phyloP scores from a whole-genome alignment of 2,329 filamentous ascomycete genomes.

The Alternaria alternata region DNA sequence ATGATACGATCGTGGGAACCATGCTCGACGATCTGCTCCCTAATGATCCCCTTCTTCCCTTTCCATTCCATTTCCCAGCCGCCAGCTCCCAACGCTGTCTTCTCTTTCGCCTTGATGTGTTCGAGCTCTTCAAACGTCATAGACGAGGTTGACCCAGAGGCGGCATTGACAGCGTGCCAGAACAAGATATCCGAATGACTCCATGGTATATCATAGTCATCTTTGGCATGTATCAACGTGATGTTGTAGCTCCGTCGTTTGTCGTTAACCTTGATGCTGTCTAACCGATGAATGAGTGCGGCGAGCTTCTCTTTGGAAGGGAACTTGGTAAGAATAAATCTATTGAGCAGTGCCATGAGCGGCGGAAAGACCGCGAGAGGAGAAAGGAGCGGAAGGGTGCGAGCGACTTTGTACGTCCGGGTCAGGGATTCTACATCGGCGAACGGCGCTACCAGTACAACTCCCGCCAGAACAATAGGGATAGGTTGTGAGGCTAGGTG shows the following conservation, averaged over 20 bases:
- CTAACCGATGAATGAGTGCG: slow-evolving; percentile 51
- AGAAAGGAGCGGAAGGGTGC: slow-evolving; percentile 62
- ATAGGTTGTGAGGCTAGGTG: slow-evolving; percentile 54
- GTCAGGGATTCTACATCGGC: slow-evolving; percentile 63
- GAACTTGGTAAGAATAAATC: slow-evolving; percentile 62
- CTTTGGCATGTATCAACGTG: slow-evolving; percentile 61
- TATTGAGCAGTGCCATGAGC: slow-evolving; percentile 53
- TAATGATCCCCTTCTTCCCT: slow-evolving; percentile 59
- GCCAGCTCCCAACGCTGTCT: slow-evolving; percentile 54
- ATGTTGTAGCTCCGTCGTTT: slow-evolving; percentile 56
- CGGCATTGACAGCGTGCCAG: slow-evolving; percentile 65
- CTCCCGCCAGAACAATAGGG: slow-evolving; percentile 62
- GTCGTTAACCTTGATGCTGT: slow-evolving; percentile 29
- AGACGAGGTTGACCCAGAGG: slow-evolving; percentile 31
- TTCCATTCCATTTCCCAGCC: slow-evolving; percentile 61
- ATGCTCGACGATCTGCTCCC: slow-evolving; percentile 64
- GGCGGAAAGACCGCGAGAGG: slow-evolving; percentile 60
- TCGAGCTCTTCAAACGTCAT: slow-evolving; percentile 51
- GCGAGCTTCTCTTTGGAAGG: slow-evolving; percentile 60
- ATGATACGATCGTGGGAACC: slow-evolving; percentile 67
- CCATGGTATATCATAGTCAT: slow-evolving; percentile 62
- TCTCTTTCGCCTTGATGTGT: too few species aligned
- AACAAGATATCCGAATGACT: slow-evolving; percentile 61
- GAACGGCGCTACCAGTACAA: slow-evolving; percentile 66
- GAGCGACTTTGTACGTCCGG: slow-evolving; percentile 65